Evolutionary conservation across 345 rosid genomes (phyloP).

Genomic region (Sisymbrium irio): DNA sequence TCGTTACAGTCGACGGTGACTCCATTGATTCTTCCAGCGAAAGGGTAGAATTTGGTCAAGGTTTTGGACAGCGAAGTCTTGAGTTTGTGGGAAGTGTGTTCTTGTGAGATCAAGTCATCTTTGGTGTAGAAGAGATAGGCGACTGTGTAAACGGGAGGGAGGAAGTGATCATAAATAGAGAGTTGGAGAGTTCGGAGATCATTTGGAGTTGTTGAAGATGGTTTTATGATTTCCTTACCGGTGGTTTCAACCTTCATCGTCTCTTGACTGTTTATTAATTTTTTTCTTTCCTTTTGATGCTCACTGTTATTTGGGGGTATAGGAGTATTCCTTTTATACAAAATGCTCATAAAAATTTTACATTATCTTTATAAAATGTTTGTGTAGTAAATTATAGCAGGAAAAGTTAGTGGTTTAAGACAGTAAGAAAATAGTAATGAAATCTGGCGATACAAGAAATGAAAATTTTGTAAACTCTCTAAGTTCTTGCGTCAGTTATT

Average conservation of each 20-base stretch:
- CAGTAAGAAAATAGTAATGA: no score
- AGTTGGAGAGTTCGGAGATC: slow-evolving; percentile 21
- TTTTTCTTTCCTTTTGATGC: neutral
- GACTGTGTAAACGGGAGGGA: neutral
- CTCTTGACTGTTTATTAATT: neutral
- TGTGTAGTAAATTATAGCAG: no score
- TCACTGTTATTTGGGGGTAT: no score
- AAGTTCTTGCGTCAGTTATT: no score
- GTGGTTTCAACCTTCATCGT: slow-evolving; percentile 12
- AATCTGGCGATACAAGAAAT: no score
- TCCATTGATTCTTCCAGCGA: slow-evolving; percentile 48
- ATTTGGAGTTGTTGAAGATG: slow-evolving; percentile 16
- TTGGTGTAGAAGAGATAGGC: slow-evolving; percentile 18
- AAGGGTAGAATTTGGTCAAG: slow-evolving; percentile 45
- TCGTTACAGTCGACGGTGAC: slow-evolving; percentile 42
- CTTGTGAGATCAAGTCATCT: neutral
- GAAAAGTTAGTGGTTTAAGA: no score
- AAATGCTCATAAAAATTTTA: no score
- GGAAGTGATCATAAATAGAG: slow-evolving; percentile 4
- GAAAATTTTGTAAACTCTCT: no score
- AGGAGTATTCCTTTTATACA: no score
- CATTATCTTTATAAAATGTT: no score
- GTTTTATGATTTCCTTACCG: slow-evolving; percentile 16
- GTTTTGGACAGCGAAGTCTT: slow-evolving; percentile 46
- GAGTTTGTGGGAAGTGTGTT: slow-evolving; percentile 17